phyloP scores from a whole-genome alignment of 306 rosid species.

The Benincasa hispida region DNA sequence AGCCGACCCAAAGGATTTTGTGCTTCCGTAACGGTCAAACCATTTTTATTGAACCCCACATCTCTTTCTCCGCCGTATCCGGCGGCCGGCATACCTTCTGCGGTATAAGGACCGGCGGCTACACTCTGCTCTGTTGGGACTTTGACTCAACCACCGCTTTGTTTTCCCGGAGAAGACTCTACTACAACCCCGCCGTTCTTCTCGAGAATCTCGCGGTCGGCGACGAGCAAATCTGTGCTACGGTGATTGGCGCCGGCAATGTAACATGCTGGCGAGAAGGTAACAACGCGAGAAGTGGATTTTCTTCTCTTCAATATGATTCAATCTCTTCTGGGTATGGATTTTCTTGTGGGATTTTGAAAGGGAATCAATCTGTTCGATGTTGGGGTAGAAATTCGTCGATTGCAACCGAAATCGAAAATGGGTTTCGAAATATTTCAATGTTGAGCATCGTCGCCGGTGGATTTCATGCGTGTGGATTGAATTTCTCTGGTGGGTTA shows the following conservation, averaged over 20 bases:
- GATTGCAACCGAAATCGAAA: conserved; percentile 20
- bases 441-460: conserved; percentile 56
- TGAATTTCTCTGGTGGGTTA: conserved; percentile 42
- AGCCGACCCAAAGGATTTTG: conserved; percentile 33
- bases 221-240: conserved; percentile 53
- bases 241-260: conserved; percentile 21
- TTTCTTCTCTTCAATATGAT: conserved; percentile 20
- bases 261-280: conserved; percentile 49
- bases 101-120: conserved; percentile 54
- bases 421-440: conserved; percentile 31
- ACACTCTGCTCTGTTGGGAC: conserved; percentile 47
- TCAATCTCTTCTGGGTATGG: conserved; percentile 75
- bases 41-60: conserved; percentile 26
- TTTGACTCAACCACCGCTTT: conserved; percentile 1
- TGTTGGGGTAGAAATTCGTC: conserved; percentile 48
- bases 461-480: conserved; percentile 57
- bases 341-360: conserved; percentile 67
- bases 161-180: conserved; percentile 31
- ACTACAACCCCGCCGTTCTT: conserved; percentile 14
- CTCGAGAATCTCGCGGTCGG: conserved; percentile 60
- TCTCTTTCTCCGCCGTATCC: conserved; percentile 44
- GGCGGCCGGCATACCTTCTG: conserved; percentile 58
- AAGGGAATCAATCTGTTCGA: conserved; percentile 12
- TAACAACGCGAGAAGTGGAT: neutral
- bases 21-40: conserved; percentile 42